phyloP scores from a whole-genome alignment of 345 rosid genomes.

The Rhodomyrtus tomentosa region DNA sequence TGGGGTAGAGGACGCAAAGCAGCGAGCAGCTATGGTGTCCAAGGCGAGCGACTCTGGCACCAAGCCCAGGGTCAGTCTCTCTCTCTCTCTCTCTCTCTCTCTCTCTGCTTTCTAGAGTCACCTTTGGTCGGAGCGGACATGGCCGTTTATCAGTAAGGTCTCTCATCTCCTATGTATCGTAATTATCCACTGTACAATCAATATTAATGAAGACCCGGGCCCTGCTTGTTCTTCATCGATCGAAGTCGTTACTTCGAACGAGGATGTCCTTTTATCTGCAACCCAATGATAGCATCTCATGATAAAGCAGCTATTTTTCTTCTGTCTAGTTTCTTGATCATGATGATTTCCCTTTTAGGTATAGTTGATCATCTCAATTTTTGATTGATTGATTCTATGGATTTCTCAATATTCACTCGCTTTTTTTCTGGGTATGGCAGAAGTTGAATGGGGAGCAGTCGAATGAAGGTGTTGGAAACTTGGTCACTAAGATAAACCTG shows the following conservation, averaged over 20 bases:
- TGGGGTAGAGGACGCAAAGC: neutral
- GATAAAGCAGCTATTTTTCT: neutral
- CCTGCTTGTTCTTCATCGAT: neutral
- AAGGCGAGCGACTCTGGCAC: slow-evolving; percentile 27
- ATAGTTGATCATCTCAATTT: neutral
- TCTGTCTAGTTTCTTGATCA: neutral
- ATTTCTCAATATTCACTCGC: neutral
- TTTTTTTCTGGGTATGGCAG: slow-evolving; percentile 12
- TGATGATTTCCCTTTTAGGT: neutral
- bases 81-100: neutral
- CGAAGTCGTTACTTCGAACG: neutral
- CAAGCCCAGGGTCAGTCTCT: slow-evolving; percentile 28
- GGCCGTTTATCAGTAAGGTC: neutral
- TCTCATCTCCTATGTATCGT: neutral
- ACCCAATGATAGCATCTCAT: neutral
- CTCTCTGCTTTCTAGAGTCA: neutral
- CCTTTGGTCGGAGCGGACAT: neutral
- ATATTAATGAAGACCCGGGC: neutral
- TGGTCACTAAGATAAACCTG: slow-evolving; percentile 51
- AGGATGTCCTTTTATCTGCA: neutral
- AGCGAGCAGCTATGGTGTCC: slow-evolving; percentile 22
- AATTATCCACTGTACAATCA: neutral
- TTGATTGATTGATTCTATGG: neutral
- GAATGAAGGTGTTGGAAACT: slow-evolving; percentile 33
- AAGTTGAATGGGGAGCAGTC: slow-evolving; percentile 45